Evolutionary conservation across 768 basidiomycete genomes (phyloP).

Genomic region (Leucosporidium yakuticum): DNA sequence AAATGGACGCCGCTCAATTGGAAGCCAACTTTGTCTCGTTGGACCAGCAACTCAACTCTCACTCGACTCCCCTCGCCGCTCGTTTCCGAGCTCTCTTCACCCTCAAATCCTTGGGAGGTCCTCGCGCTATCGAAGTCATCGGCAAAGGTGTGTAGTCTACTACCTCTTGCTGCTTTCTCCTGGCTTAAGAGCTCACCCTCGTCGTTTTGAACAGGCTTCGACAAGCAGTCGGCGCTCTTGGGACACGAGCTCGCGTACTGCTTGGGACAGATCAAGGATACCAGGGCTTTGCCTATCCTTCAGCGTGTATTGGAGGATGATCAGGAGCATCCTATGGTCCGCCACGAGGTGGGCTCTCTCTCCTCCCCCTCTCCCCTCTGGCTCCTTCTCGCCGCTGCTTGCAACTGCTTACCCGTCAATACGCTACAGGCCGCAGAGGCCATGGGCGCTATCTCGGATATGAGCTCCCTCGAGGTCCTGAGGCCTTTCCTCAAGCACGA

Average conservation of each 20-base stretch:
- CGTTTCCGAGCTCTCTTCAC: constrained; percentile 89
- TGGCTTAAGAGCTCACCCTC: not conserved
- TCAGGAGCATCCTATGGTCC: constrained; percentile 85
- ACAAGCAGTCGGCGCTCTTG: constrained; percentile 77
- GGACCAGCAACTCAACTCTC: constrained; percentile 72
- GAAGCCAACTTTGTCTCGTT: constrained; percentile 58
- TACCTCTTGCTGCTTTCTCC: constrained; percentile 6
- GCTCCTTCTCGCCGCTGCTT: constrained; percentile 10
- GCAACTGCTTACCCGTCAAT: not conserved
- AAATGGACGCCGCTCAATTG: constrained; percentile 35
- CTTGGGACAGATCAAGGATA: constrained; percentile 78
- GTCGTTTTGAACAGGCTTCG: constrained; percentile 61
- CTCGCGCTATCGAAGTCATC: constrained; percentile 67
- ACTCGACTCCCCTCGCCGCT: constrained; percentile 69
- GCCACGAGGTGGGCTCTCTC: constrained; percentile 88
- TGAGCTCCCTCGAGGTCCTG: constrained; percentile 62
- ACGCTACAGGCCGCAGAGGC: constrained; percentile 83
- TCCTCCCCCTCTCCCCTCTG: not conserved
- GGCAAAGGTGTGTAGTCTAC: constrained; percentile 59
- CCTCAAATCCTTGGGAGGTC: constrained; percentile 66
- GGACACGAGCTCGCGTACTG: constrained; percentile 98
- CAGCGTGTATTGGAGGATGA: constrained; percentile 65
- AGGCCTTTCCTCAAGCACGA: constrained; percentile 66
- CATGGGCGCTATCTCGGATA: constrained; percentile 82
- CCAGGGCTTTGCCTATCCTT: constrained; percentile 68